Base-by-base conservation (phyloP, 257 asterid species). In the Nicotiana attenuata region DNA sequence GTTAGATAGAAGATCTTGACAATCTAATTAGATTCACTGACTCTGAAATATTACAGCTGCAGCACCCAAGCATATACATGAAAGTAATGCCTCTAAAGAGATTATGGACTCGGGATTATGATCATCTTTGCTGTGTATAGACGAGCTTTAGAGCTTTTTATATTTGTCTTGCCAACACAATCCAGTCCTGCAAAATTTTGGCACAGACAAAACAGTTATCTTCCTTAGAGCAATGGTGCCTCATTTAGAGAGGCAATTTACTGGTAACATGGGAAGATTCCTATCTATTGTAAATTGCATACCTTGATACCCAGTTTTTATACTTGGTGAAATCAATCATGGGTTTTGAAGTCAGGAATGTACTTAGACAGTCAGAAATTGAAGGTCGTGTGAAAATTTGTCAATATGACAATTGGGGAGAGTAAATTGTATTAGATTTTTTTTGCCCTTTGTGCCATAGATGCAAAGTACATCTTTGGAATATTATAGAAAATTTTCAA, bases 1-100 rank as follows among this genome's bases (percentile, higher is more conserved):
- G 69, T 60, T 84, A 19, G 91, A 88, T 22, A 88, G 91, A 80
- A 86, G 87, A 83, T 82, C 87, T 80, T 88, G 86, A 84, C 64
- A 7, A 26, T 79, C 66, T 47, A 78, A 22, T 78, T 60, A 20
- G 55, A 45, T 38, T 13, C 50, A 20, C 17, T 5, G 78, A 45
- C 15, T 41, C 33, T 73, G 63, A 69, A 71, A 3, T 45, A 71
- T 20, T 71, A 10, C 56, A n/a, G 33, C 57, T 38, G 17, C 45
- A 65, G 38, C 45, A 14, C 45, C 22, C 71, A 29, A 65, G 45
- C 81, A 16, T 53, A 26, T 67, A 35, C 31, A 22, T n/a, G 53
- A 71, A 73, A 84, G 65, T 29, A 55, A 31, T 80, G 55, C 22
- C 38, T 50, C 26, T 53, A 78, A 77, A 33, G 55, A 41, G 16